Percentiles rank a stretch among this genome's conserved stretches.
phyloP scores from a whole-genome alignment of 2,329 filamentous ascomycete genomes.

The Pezicula radicicola region DNA sequence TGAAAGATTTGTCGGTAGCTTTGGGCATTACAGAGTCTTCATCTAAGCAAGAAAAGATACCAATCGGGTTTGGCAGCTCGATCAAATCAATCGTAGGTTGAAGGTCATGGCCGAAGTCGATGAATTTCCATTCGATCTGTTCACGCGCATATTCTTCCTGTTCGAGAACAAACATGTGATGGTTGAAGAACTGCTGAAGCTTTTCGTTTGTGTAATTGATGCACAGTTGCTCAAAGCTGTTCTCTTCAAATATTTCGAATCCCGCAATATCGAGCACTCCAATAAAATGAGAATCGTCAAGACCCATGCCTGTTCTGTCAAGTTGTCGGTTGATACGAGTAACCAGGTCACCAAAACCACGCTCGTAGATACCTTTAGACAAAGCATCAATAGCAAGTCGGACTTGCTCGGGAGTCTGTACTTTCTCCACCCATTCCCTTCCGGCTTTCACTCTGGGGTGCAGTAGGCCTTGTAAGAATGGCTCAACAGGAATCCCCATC shows the following conservation, averaged over 20 bases:
- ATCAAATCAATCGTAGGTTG: constrained; percentile 98
- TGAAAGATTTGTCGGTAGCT: constrained; percentile 94
- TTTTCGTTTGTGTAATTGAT: constrained; percentile 99
- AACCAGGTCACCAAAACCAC: constrained; percentile 90
- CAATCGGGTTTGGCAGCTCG: constrained; percentile 92
- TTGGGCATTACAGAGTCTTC: constrained; percentile 99
- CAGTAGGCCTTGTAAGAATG: constrained; percentile 83
- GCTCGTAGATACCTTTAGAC: constrained; percentile 96
- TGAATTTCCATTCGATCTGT: constrained; percentile 99
- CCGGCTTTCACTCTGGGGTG: constrained; percentile 95
- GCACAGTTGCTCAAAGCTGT: constrained; percentile 98
- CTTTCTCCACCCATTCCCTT: constrained; percentile 97
- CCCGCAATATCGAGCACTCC: constrained; percentile 98
- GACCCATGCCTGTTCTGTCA: constrained; percentile 76
- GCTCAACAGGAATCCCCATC: constrained; percentile 78
- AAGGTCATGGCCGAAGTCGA: constrained; percentile 94
- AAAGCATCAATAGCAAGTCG: constrained; percentile 85
- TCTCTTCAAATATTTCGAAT: constrained; percentile 97
- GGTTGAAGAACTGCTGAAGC: constrained; percentile 98
- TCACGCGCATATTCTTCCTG: constrained; percentile 97
- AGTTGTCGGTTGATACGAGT: constrained; percentile 88
- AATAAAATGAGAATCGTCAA: constrained; percentile 93
- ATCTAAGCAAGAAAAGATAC: constrained; percentile 96
- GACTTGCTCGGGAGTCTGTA: constrained; percentile 95
- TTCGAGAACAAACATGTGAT: constrained; percentile 99